Conservation (phyloP, 2,329 filamentous ascomycete species). For the Exophiala mesophila region DNA sequence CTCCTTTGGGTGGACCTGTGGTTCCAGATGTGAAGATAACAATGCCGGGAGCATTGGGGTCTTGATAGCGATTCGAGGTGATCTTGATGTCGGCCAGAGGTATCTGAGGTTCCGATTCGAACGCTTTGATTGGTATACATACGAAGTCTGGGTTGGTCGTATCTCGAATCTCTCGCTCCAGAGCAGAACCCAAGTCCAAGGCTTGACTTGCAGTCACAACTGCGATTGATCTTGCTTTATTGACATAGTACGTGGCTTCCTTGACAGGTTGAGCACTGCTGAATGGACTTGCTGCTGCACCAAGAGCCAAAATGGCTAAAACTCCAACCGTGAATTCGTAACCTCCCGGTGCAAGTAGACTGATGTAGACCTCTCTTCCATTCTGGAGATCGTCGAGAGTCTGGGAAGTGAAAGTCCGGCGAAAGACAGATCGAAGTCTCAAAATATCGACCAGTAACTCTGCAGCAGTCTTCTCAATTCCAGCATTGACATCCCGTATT, state of each 20-base stretch:
- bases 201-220: constrained; percentile 22
- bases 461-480: constrained; percentile 32
- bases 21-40: constrained; percentile 31
- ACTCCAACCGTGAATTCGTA: constrained; percentile 37
- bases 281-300: constrained; percentile 34
- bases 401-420: constrained; percentile 15
- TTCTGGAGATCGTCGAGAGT: constrained; percentile 23
- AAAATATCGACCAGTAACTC: constrained; percentile 32
- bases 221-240: constrained; percentile 24
- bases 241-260: constrained; percentile 33
- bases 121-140: constrained; percentile 28
- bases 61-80: constrained; percentile 29
- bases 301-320: constrained; percentile 32
- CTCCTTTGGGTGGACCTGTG: constrained; percentile 28
- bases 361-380: constrained; percentile 33
- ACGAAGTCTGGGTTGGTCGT: constrained; percentile 22
- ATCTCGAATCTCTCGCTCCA: constrained; percentile 19
- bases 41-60: constrained; percentile 31
- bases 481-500: constrained; percentile 32
- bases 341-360: constrained; percentile 32
- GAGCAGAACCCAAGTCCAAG: constrained; percentile 18
- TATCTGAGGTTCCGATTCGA: constrained; percentile 16
- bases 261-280: constrained; percentile 30
- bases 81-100: constrained; percentile 25
- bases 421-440: constrained; percentile 28